Base-by-base conservation (phyloP, 495 filamentous ascomycete species). In the Rhypophila decipiens region DNA sequence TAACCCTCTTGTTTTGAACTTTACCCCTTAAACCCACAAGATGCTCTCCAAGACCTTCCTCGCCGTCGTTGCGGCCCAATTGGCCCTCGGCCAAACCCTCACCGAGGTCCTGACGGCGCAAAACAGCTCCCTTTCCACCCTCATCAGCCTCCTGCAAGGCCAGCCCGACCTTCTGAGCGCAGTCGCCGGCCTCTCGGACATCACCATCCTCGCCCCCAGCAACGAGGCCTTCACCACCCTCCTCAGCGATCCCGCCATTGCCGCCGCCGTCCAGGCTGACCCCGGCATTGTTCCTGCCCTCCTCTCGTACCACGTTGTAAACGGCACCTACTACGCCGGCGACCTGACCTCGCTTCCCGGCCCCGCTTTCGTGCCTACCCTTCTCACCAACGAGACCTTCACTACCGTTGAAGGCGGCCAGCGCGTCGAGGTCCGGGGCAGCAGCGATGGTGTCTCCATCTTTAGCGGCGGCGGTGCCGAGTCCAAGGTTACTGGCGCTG, bases 151-250 rank as follows among this genome's bases (percentile, higher is more conserved):
- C 4, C 15, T 49, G 24, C 38, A 42, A 24, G 23, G 24, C 5
- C 46, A 49, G 39, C 46, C 46, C 21, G 37, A 41, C 1, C 46
- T 49, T 12, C n/a, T 49, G 8, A 33, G 19, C 27, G 40, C 46
- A 2, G 24, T 49, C 4, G 24, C 23, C 15, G 24, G 46, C 8
- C 46, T 49, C 10, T 43, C 50, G 39, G 55, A 83, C 53, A 67
- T 86, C 62, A 86, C 83, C 24, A 71, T 85, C 42, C 62, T 87
- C 15, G 84, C 83, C 2, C 84, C 83, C 0, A 73, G 61, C 54
- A 78, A 86, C 53, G 57, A 75, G 23, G 82, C 84, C 8, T 68
- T 86, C 24, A 27, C 46, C 1, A 62, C 62, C 22, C 60, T 79
- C 15, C 59, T 57, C 42, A 46, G 67, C 38, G 65, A 62, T 13